Percentiles rank a stretch among this genome's conserved stretches.
Evolutionary conservation across 352 stramenopile genomes (phyloP).

Genomic region (Elongisporangium anandrum): DNA sequence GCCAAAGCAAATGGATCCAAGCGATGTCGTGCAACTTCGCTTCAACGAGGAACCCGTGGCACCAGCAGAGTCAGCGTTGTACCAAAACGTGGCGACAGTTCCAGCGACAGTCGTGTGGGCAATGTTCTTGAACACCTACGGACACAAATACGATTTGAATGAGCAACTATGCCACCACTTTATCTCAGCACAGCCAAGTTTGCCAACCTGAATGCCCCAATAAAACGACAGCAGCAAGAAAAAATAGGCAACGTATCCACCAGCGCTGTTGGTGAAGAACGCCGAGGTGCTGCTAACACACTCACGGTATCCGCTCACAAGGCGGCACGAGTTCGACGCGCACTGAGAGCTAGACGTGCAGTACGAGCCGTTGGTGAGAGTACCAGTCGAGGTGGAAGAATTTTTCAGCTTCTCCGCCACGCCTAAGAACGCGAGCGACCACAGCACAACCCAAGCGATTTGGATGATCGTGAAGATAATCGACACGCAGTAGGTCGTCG

Average conservation of each 20-base stretch:
- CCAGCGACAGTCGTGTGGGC: slow-evolving; percentile 91
- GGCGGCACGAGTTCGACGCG: slow-evolving; percentile 31
- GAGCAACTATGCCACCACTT: background rate
- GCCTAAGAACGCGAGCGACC: slow-evolving; percentile 82
- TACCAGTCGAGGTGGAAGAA: slow-evolving; percentile 16
- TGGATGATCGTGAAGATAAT: slow-evolving; percentile 87
- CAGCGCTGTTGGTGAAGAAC: slow-evolving; percentile 27
- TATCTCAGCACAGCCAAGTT: slow-evolving; percentile 5
- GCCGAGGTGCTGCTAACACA: slow-evolving; percentile 16
- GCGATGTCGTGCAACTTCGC: slow-evolving; percentile 87
- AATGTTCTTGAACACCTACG: slow-evolving; percentile 88
- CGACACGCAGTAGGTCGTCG: slow-evolving; percentile 81
- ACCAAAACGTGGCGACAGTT: slow-evolving; percentile 96
- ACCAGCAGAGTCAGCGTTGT: slow-evolving; percentile 79
- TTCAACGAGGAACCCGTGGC: slow-evolving; percentile 82
- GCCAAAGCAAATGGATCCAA: slow-evolving; percentile 95
- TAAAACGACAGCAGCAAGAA: slow-evolving; percentile 92
- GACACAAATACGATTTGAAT: slow-evolving; percentile 1
- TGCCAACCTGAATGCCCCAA: slow-evolving; percentile 86
- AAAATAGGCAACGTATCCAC: slow-evolving; percentile 58
- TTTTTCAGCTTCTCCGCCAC: slow-evolving; percentile 79
- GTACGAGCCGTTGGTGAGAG: slow-evolving; percentile 8
- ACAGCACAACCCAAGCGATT: slow-evolving; percentile 88
- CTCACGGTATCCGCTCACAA: slow-evolving; percentile 10
- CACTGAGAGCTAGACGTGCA: slow-evolving; percentile 31